phyloP scores from a whole-genome alignment of 768 basidiomycete species.

The Lentinula sp. region DNA sequence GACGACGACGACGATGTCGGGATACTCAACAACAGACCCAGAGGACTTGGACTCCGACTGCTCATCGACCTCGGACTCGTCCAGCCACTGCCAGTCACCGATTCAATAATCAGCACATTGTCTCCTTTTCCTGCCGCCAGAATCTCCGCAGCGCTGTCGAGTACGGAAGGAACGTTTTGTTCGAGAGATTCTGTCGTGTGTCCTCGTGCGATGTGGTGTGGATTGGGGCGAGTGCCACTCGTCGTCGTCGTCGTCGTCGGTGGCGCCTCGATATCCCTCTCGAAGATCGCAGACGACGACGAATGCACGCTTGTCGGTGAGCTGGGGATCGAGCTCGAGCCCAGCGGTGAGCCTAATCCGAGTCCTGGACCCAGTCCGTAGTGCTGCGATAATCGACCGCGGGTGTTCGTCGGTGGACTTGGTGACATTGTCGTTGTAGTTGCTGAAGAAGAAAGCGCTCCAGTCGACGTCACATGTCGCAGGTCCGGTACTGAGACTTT shows the following conservation, averaged over 20 bases:
- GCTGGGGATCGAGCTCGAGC: constrained; percentile 1
- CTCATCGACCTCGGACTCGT: constrained; percentile 34
- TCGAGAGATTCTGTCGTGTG: constrained; percentile 73
- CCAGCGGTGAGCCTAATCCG: background rate
- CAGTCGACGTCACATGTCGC: too few species aligned
- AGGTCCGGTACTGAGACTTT: too few species aligned
- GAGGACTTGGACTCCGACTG: constrained; percentile 63
- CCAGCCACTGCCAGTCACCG: background rate
- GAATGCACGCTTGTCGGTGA: constrained; percentile 35
- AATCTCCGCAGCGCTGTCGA: constrained; percentile 77
- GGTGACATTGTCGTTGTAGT: background rate
- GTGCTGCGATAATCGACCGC: background rate
- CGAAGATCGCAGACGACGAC: constrained; percentile 86
- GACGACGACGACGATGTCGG: too few species aligned
- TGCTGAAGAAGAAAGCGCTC: background rate
- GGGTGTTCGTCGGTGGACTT: background rate
- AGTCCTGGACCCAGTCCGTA: background rate
- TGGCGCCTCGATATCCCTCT: constrained; percentile 75
- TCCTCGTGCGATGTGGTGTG: constrained; percentile 68
- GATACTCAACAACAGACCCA: constrained; percentile 38
- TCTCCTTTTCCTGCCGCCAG: constrained; percentile 28
- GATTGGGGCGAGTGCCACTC: constrained; percentile 34
- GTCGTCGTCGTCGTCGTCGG: background rate
- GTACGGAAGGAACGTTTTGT: constrained; percentile 76
- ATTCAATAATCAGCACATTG: background rate